These are phyloP conservation scores for Coemansia sp. DNA, from an alignment of 192 early-diverging fungal genomes.

Conservation along the genomic window DNA sequence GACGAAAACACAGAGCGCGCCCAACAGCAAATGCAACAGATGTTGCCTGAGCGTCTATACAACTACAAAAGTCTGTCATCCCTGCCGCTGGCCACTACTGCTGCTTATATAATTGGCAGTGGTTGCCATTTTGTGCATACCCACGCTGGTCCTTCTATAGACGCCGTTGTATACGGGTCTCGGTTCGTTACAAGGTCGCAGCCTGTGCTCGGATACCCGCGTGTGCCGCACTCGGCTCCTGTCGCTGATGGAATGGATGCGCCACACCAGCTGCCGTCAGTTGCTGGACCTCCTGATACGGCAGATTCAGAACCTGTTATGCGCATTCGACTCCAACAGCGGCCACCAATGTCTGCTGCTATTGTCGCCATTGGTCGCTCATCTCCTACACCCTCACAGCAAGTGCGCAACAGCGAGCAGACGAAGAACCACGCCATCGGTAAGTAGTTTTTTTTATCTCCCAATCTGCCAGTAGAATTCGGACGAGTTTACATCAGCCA, in stretches of 20 bases:
- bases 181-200: not conserved
- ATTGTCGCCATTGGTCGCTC: not conserved
- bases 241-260: conserved; percentile 1
- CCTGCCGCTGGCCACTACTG: not conserved
- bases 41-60: not conserved
- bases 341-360: conserved; percentile 4
- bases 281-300: not conserved
- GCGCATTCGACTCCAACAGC: conserved; percentile 32
- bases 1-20: not conserved
- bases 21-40: not conserved
- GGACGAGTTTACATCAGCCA: not conserved
- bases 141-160: conserved; percentile 38
- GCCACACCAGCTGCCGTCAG: not conserved
- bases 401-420: not conserved
- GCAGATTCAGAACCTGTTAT: conserved; percentile 14
- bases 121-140: conserved; percentile 45
- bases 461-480: not conserved
- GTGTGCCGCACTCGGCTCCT: conserved; percentile 2
- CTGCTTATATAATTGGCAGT: conserved; percentile 7
- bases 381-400: not conserved
- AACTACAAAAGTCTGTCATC: conserved; percentile 5
- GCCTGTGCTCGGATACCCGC: not conserved
- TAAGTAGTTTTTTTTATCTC: not conserved
- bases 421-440: not conserved
- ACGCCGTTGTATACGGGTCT: conserved; percentile 12